A percentile compares a stretch with the other conserved stretches of the same genome.
These are phyloP conservation scores for Coccomyxa sp. DNA, from an alignment of 139 green algal genomes.

Conservation along the genomic window DNA sequence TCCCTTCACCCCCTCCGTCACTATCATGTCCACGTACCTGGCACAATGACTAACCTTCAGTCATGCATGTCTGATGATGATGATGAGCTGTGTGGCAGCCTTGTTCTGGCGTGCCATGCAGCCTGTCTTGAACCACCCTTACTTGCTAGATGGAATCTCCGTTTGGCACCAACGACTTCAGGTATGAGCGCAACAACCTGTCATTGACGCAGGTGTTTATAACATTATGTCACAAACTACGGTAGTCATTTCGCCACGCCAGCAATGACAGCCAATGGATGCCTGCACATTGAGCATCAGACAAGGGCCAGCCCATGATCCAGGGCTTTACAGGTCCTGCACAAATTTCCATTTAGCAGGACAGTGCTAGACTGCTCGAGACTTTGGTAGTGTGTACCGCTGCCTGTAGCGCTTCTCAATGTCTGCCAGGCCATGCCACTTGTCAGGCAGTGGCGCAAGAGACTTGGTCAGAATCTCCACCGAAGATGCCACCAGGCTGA, in stretches of 20 bases:
- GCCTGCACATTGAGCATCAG: too few relatives aligned
- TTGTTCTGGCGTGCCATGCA: too few relatives aligned
- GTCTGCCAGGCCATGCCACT: constrained; percentile 95
- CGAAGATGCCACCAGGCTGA: constrained; percentile 59
- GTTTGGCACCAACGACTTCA: too few relatives aligned
- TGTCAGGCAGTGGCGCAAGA: constrained; percentile 93
- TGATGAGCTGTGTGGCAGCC: not conserved
- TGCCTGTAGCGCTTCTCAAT: constrained; percentile 91
- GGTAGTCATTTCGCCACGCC: too few relatives aligned
- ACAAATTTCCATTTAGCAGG: not conserved
- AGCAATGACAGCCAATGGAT: too few relatives aligned
- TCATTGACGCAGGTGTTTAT: too few relatives aligned
- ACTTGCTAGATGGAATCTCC: too few relatives aligned
- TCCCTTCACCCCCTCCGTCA: constrained; percentile 71
- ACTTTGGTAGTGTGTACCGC: constrained; percentile 29
- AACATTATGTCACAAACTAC: too few relatives aligned
- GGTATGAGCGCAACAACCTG: too few relatives aligned
- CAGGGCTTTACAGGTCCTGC: too few relatives aligned
- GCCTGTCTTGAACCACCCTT: too few relatives aligned
- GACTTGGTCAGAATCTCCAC: constrained; percentile 91
- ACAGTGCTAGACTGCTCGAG: not conserved
- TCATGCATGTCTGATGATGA: not conserved
- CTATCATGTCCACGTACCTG: constrained; percentile 96
- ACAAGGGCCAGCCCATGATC: too few relatives aligned
- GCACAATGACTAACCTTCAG: not conserved